Evolutionary conservation across 192 early-diverging fungal species (phyloP).

Genomic region (Coemansia sp.): DNA sequence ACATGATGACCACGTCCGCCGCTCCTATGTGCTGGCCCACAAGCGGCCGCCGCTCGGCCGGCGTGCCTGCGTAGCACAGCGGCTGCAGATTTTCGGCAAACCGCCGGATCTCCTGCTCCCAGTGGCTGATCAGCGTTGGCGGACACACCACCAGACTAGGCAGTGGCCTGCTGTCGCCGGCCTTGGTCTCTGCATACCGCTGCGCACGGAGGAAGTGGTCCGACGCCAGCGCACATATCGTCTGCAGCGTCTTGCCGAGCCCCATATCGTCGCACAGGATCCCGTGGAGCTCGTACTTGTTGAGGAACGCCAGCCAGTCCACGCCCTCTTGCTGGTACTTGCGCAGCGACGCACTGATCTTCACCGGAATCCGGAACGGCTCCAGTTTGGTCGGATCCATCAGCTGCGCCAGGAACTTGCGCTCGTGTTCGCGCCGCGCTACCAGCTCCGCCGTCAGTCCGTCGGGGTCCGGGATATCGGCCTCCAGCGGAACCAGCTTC

Average conservation of each 20-base stretch:
- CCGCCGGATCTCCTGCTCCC: slow-evolving; percentile 88
- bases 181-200: slow-evolving; percentile 53
- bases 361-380: slow-evolving; percentile 80
- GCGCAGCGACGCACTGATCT: slow-evolving; percentile 90
- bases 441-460: slow-evolving; percentile 80
- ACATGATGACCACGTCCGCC: slow-evolving; percentile 88
- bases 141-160: slow-evolving; percentile 96
- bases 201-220: slow-evolving; percentile 76
- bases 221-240: slow-evolving; percentile 91
- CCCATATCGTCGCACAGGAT: slow-evolving; percentile 99
- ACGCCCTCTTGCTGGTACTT: slow-evolving; percentile 98
- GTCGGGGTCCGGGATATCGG: slow-evolving; percentile 90
- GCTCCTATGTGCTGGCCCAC: slow-evolving; percentile 53
- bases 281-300: slow-evolving; percentile 95
- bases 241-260: slow-evolving; percentile 95
- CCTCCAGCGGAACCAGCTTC: slow-evolving; percentile 92
- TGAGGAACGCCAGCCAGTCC: slow-evolving; percentile 97
- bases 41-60: slow-evolving; percentile 70
- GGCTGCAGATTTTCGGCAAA: slow-evolving; percentile 77
- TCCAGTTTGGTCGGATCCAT: slow-evolving; percentile 86
- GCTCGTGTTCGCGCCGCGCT: slow-evolving; percentile 81
- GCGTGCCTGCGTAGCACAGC: slow-evolving; percentile 82
- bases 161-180: slow-evolving; percentile 66
- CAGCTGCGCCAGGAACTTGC: slow-evolving; percentile 91
- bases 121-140: slow-evolving; percentile 92